phyloP scores from a whole-genome alignment of 129 eudicot species.

The Flaveria sonorensis region DNA sequence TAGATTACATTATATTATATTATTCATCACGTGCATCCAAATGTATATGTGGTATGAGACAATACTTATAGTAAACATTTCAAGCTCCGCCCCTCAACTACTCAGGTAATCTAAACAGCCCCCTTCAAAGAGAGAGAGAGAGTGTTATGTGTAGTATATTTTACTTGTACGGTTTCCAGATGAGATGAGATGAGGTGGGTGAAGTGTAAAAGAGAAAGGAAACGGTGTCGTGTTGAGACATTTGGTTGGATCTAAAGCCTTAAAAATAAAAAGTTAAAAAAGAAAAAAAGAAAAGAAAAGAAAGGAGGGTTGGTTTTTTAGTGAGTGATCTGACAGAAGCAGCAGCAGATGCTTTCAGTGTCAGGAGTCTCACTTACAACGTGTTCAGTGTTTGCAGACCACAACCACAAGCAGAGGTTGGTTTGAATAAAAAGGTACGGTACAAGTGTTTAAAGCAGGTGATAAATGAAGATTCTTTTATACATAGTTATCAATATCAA shows the following conservation, averaged over 20 bases:
- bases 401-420: background rate
- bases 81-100: constrained; percentile 22
- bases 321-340: constrained; percentile 36
- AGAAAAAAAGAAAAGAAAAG: background rate
- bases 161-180: too few species aligned
- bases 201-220: background rate
- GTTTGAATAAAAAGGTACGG: constrained; percentile 12
- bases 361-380: constrained; percentile 22
- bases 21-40: constrained; percentile 38
- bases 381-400: constrained; percentile 25
- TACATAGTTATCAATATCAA: too few species aligned
- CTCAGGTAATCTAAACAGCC: background rate
- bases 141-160: too few species aligned
- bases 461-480: constrained; percentile 17
- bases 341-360: background rate
- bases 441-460: constrained; percentile 34
- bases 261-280: too few species aligned
- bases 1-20: constrained; percentile 15
- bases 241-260: constrained; percentile 24
- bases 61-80: background rate
- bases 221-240: constrained; percentile 23
- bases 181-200: too few species aligned
- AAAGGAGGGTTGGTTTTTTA: background rate
- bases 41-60: background rate
- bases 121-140: background rate